These are phyloP conservation scores for Colletotrichum orbiculare DNA, from an alignment of 2,329 filamentous ascomycete species.

Conservation along the genomic window DNA sequence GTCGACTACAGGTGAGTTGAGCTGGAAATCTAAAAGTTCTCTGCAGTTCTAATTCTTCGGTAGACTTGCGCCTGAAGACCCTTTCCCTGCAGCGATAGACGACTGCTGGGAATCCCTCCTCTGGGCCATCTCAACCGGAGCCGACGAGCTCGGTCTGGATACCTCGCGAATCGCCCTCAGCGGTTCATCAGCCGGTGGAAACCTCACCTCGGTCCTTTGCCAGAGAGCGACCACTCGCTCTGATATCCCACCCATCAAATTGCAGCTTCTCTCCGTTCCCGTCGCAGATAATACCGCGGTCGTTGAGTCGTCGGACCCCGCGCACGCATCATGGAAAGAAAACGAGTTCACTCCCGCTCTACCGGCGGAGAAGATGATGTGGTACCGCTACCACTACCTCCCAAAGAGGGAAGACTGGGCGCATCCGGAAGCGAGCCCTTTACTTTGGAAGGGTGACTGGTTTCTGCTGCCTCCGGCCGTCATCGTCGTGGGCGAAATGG, in stretches of 20 bases:
- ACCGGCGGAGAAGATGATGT: slow-evolving; percentile 67
- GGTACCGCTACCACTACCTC: slow-evolving; percentile 69
- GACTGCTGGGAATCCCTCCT: slow-evolving; percentile 67
- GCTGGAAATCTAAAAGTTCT: background rate
- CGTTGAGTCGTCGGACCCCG: slow-evolving; percentile 48
- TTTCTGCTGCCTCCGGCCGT: slow-evolving; percentile 59
- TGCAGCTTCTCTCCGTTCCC: slow-evolving; percentile 67
- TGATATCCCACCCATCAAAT: slow-evolving; percentile 43
- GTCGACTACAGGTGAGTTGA: slow-evolving; percentile 62
- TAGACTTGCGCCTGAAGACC: slow-evolving; percentile 66
- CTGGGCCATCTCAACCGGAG: slow-evolving; percentile 51
- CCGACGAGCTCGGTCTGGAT: slow-evolving; percentile 51
- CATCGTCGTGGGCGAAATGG: slow-evolving; percentile 65
- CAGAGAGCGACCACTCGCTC: slow-evolving; percentile 57
- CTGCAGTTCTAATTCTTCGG: slow-evolving; percentile 11
- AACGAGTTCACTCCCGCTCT: slow-evolving; percentile 64
- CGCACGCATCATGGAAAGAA: slow-evolving; percentile 58
- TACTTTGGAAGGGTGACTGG: slow-evolving; percentile 64
- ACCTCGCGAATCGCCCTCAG: slow-evolving; percentile 55
- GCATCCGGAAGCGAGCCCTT: slow-evolving; percentile 64
- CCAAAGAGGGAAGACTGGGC: slow-evolving; percentile 57
- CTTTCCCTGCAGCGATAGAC: slow-evolving; percentile 66
- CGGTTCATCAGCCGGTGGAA: slow-evolving; percentile 59
- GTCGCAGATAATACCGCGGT: slow-evolving; percentile 70
- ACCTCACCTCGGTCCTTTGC: slow-evolving; percentile 63